Base-by-base conservation (phyloP, 148 eudicot genomes). In the Linanthus parryae region DNA sequence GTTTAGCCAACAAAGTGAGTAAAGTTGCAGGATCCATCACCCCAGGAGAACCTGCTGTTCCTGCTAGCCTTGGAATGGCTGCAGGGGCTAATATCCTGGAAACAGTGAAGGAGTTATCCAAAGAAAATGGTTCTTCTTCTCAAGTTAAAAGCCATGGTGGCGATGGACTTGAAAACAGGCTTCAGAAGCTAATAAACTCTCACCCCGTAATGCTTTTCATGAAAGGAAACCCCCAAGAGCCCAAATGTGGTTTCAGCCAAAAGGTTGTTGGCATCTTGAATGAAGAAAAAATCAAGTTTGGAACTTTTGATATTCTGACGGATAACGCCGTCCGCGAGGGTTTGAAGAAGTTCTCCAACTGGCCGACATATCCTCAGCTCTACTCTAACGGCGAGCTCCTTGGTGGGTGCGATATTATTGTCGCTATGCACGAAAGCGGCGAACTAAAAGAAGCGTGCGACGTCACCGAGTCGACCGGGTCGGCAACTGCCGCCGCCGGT, bases 301-400 rank as follows among this genome's bases (percentile, higher is more conserved):
- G 91, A 62, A 94, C 75, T 67, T 94, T 94, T 63, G 99, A 94
- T 67, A 88, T 94, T 52, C 63, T 94, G 21, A 54, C 68, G 25
- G 77, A 94, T 60, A 78, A 63, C 51, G 75, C 70, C 61, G 82
- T 84, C 48, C 85, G 95, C 1, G 99, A 94, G 61, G 99, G 95
- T 22, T 65, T 94, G 67, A 92, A 92, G 65, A 92, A 88, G 50
- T 88, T 82, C 50, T 84, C 95, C 35, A 82, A 88, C 66, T 92
- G 99, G 99, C 99, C 99, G 24, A 92, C 99, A 1, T 92, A 68
- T 71, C 99, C 99, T 59, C 99, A 92, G 65, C 82, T 92, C 22
- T 88, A 92, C 72, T 76, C 84, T 59, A 82, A 92, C 41, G 99
- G 96, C 26, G 99, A 92, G 66, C 85, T 92, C 28, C 69, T 92